A percentile compares a stretch with the other conserved stretches of the same genome.
Conservation (phyloP, 164 flowering plant species). For the Aristolochia californica region DNA sequence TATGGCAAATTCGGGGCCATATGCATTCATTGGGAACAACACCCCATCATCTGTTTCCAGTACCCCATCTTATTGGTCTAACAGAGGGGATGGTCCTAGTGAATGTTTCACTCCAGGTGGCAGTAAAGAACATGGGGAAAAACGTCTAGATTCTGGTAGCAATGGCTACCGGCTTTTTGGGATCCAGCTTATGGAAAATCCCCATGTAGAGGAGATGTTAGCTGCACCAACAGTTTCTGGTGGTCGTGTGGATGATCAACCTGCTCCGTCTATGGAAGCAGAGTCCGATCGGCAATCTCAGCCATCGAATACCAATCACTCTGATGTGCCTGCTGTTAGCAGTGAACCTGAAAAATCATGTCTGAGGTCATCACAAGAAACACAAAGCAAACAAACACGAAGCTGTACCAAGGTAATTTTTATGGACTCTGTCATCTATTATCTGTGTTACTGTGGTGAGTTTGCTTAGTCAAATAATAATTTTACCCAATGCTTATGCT, state of each 20-base stretch:
- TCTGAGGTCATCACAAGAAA: constrained; percentile 55
- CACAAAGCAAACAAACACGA: constrained; percentile 62
- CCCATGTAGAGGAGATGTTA: constrained; percentile 31
- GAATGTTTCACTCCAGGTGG: constrained; percentile 35
- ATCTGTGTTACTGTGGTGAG: too few relatives aligned
- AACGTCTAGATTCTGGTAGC: constrained; percentile 36
- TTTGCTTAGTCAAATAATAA: too few relatives aligned
- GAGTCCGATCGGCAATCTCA: constrained; percentile 58
- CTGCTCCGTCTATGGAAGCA: constrained; percentile 32
- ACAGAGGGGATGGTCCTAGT: constrained; percentile 25
- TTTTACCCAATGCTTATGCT: too few relatives aligned
- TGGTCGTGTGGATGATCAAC: constrained; percentile 29
- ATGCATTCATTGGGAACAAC: constrained; percentile 27
- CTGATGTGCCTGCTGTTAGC: constrained; percentile 51
- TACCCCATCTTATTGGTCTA: constrained; percentile 38
- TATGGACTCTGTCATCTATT: too few relatives aligned
- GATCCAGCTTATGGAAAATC: constrained; percentile 53
- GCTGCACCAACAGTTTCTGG: constrained; percentile 22
- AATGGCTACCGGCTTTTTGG: constrained; percentile 73
- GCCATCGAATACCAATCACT: constrained; percentile 45
- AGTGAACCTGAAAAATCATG: constrained; percentile 71
- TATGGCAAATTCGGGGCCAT: constrained; percentile 23
- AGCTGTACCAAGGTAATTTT: constrained; percentile 77
- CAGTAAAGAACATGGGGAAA: constrained; percentile 42
- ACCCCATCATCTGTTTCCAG: constrained; percentile 33